Evolutionary conservation across 257 asterid genomes (phyloP), one percentile per base, ranked within the genome.

Genomic region (Paulownia fortunei): DNA sequence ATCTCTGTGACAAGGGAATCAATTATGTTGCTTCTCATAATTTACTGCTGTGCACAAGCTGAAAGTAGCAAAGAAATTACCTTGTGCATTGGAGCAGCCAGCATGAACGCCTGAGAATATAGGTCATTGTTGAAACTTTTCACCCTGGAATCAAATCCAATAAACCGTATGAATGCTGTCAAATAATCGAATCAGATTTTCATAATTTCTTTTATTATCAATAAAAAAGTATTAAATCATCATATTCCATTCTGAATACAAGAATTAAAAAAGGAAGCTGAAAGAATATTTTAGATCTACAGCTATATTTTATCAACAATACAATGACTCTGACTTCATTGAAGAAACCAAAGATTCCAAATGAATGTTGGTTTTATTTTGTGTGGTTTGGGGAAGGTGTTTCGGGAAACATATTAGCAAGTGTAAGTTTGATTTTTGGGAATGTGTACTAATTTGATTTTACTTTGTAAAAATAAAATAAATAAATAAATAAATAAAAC

Each of bases 281-380:
- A 61, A 51, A 56, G 39, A 26, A 15, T 2, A 7, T 60, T 73
- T n/a, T 30, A 42, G 24, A 4, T 37, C 47, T 39, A 34, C 52
- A 12, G 39, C 26, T 73, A 39, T 44, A 44, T 58, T 65, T 58
- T 34, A 44, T 47, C 10, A 39, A 32, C 56, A 80, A 54, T 6
- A 24, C 64, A 55, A 58, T 11, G n/a, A 36, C 69, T 3, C 27
- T 32, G 62, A 54, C 47, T 62, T 60, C 19, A 65, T 62, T 23
- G 52, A 72, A 69, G 56, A 61, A 65, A 74, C 23, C 72, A 63
- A 85, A 80, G 82, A 85, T 82, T 61, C 85, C 77, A 2, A 36
- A 13, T 0, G 39, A 11, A 23, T 24, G 37, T 24, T 9, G 37
- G 65, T 13, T 18, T 34, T 5, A 34, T 5, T 34, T 58, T 19